Evolutionary conservation across 179 eudicot genomes (phyloP).

Genomic region (Beta corolliflora): DNA sequence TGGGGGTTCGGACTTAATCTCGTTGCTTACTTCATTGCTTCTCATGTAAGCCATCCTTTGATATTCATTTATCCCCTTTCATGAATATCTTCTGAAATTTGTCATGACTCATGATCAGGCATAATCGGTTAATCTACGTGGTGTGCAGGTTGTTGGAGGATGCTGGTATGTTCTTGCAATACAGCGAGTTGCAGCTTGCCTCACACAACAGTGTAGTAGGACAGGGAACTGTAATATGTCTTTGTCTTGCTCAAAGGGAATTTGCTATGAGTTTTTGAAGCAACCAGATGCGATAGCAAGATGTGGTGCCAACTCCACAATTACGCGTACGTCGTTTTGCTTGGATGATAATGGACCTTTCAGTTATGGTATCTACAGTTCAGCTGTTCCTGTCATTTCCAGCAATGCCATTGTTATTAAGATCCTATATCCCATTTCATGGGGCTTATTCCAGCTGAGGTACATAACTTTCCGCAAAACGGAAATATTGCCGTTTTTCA

Average conservation of each 20-base stretch:
- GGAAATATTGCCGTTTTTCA: not conserved
- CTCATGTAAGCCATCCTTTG: slow-evolving; percentile 62
- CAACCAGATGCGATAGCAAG: slow-evolving; percentile 28
- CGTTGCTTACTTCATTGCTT: slow-evolving; percentile 93
- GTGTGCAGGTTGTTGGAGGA: slow-evolving; percentile 78
- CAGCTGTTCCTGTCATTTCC: slow-evolving; percentile 75
- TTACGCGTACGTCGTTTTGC: slow-evolving; percentile 48
- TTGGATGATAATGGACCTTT: slow-evolving; percentile 62
- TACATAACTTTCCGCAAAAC: slow-evolving; percentile 16
- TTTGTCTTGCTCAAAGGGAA: slow-evolving; percentile 66
- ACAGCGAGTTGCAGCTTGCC: slow-evolving; percentile 75
- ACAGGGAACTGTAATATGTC: slow-evolving; percentile 45
- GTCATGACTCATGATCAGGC: not conserved
- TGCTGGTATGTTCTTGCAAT: slow-evolving; percentile 93
- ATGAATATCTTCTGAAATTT: not conserved
- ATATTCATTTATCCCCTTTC: not conserved
- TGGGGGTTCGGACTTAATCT: slow-evolving; percentile 98
- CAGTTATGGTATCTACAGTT: slow-evolving; percentile 65
- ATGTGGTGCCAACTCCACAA: slow-evolving; percentile 44
- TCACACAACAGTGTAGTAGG: slow-evolving; percentile 55
- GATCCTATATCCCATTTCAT: slow-evolving; percentile 78
- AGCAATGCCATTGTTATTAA: slow-evolving; percentile 67
- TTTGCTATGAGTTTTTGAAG: slow-evolving; percentile 51
- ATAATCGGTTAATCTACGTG: not conserved
- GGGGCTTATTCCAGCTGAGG: slow-evolving; percentile 94